Evolutionary conservation across 768 basidiomycete genomes (phyloP).

Genomic region (Boletus pseudo-olivaceus): DNA sequence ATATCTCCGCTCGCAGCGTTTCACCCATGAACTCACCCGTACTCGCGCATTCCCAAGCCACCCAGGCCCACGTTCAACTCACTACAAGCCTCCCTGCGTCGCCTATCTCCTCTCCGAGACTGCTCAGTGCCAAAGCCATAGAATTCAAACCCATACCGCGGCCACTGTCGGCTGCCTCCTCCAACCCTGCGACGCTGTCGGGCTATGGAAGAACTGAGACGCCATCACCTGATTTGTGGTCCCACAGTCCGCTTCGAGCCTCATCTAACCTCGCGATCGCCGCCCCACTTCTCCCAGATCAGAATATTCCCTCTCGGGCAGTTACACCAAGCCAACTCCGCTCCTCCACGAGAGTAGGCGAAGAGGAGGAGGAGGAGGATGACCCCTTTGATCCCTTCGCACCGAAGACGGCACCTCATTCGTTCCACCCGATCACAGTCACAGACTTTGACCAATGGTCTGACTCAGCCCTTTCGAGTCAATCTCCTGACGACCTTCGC

Average conservation of each 20-base stretch:
- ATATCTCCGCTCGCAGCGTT: constrained; percentile 50
- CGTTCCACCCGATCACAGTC: constrained; percentile 60
- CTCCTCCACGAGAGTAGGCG: constrained; percentile 55
- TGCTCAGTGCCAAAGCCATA: constrained; percentile 85
- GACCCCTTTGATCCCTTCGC: constrained; percentile 81
- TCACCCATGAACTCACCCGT: constrained; percentile 68
- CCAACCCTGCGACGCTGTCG: constrained; percentile 49
- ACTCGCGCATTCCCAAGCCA: constrained; percentile 50
- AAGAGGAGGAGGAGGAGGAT: constrained; percentile 74
- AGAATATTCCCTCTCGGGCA: constrained; percentile 46
- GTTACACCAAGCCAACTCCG: constrained; percentile 71
- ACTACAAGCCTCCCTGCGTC: constrained; percentile 83
- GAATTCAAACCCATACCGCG: constrained; percentile 86
- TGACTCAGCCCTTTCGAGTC: constrained; percentile 50
- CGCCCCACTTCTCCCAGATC: constrained; percentile 80
- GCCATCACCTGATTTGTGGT: constrained; percentile 89
- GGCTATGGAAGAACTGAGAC: constrained; percentile 61
- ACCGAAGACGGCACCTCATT: constrained; percentile 40
- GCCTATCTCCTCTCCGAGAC: constrained; percentile 78
- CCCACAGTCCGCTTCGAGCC: constrained; percentile 63
- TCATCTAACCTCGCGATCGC: constrained; percentile 89
- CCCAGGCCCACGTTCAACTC: constrained; percentile 57
- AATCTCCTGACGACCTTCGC: constrained; percentile 50
- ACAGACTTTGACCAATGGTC: constrained; percentile 64
- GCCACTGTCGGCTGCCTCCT: constrained; percentile 68